These are phyloP conservation scores for Coemansia sp. DNA, from an alignment of 192 early-diverging fungal species.

Conservation along the genomic window DNA sequence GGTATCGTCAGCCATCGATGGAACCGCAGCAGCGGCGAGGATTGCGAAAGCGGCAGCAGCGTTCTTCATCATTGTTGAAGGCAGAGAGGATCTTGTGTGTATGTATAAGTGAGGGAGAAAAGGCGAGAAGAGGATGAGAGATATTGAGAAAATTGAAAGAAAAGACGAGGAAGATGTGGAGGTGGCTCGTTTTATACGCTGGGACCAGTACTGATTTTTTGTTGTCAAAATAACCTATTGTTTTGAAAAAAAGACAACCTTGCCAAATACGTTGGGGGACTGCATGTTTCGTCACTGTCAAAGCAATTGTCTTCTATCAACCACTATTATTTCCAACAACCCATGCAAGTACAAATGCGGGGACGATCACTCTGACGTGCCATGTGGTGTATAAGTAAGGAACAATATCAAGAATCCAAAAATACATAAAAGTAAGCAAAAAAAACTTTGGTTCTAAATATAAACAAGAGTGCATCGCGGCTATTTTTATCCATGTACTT, in stretches of 20 bases:
- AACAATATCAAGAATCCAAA: neutral
- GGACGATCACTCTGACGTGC: neutral
- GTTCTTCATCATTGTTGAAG: conserved; percentile 1
- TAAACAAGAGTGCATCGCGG: too few relatives aligned
- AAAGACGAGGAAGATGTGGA: too few relatives aligned
- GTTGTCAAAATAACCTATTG: neutral
- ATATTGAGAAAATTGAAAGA: too few relatives aligned
- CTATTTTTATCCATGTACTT: too few relatives aligned
- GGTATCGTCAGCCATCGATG: neutral
- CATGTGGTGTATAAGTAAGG: neutral
- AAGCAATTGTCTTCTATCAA: too few relatives aligned
- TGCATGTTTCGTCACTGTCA: neutral
- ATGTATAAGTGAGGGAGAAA: too few relatives aligned
- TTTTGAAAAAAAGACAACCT: neutral
- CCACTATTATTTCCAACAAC: neutral
- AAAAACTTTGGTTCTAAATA: too few relatives aligned
- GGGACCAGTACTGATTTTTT: neutral
- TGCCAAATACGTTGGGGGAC: neutral
- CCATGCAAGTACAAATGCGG: neutral
- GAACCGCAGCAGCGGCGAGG: neutral
- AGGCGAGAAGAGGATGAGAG: too few relatives aligned
- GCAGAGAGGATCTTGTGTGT: too few relatives aligned
- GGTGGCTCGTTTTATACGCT: neutral
- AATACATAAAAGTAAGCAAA: too few relatives aligned
- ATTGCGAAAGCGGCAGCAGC: neutral